These are phyloP conservation scores for Sindora glabra DNA, from an alignment of 306 rosid species.

Conservation along the genomic window DNA sequence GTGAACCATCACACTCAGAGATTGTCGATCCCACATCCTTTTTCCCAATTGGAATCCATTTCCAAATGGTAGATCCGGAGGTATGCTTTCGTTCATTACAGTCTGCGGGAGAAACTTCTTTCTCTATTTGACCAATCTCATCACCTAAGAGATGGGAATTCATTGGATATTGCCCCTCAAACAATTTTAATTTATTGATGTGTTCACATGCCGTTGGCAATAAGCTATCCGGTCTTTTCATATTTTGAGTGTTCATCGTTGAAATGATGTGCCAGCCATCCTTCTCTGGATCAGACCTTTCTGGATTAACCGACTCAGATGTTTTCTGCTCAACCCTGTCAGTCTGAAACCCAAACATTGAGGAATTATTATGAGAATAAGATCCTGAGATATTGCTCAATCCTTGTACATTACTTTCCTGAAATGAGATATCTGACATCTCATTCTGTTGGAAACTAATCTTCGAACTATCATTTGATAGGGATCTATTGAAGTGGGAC, in stretches of 20 bases:
- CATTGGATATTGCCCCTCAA: slow-evolving; percentile 26
- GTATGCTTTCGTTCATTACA: slow-evolving; percentile 28
- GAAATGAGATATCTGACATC: slow-evolving; percentile 21
- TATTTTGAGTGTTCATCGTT: slow-evolving; percentile 18
- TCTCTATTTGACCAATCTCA: slow-evolving; percentile 30
- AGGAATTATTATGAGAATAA: slow-evolving; percentile 18
- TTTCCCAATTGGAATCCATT: slow-evolving; percentile 63
- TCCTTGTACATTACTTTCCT: slow-evolving; percentile 22
- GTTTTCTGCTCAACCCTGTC: slow-evolving; percentile 19
- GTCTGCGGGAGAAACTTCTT: slow-evolving; percentile 38
- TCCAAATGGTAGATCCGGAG: slow-evolving; percentile 45
- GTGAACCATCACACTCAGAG: slow-evolving; percentile 32
- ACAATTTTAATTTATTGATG: slow-evolving; percentile 22
- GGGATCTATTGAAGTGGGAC: slow-evolving; percentile 25
- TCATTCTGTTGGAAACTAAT: slow-evolving; percentile 28
- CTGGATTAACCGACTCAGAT: slow-evolving; percentile 35
- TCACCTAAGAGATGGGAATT: slow-evolving; percentile 36
- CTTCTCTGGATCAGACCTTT: slow-evolving; percentile 22
- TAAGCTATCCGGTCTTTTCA: slow-evolving; percentile 27
- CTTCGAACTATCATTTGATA: slow-evolving; percentile 29
- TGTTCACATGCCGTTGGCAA: slow-evolving; percentile 18
- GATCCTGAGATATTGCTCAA: slow-evolving; percentile 24
- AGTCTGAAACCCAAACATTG: slow-evolving; percentile 13
- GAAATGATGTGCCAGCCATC: slow-evolving; percentile 13
- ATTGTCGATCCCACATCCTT: slow-evolving; percentile 32